Evolutionary conservation across 2,329 filamentous ascomycete species (phyloP).

Genomic region (Endothia cerciana): DNA sequence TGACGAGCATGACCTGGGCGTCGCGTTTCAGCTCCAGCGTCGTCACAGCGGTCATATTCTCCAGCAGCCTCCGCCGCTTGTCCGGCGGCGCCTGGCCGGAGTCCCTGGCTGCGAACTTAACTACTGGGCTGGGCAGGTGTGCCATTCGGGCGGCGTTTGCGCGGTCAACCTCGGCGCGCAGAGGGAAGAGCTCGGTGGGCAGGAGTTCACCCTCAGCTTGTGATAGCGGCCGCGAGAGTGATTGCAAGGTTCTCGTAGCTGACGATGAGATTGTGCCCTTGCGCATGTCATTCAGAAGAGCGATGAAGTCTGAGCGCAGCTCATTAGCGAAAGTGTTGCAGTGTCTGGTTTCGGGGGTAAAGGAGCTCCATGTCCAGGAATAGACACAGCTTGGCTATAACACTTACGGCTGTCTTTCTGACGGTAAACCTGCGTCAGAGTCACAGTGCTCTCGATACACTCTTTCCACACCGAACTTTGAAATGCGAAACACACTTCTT

Average conservation of each 20-base stretch:
- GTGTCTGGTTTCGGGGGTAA: not conserved
- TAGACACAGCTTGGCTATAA: not conserved
- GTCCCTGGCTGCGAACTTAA: slow-evolving; percentile 65
- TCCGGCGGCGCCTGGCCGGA: slow-evolving; percentile 57
- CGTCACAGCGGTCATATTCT: slow-evolving; percentile 72
- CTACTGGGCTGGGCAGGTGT: slow-evolving; percentile 60
- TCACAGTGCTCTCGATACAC: slow-evolving; percentile 74
- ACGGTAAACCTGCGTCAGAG: slow-evolving; percentile 74
- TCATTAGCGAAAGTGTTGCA: too few relatives aligned
- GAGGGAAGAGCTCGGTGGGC: slow-evolving; percentile 74
- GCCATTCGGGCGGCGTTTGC: slow-evolving; percentile 68
- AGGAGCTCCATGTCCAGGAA: not conserved
- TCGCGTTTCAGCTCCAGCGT: slow-evolving; percentile 70
- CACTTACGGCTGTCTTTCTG: slow-evolving; percentile 60
- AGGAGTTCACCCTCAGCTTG: slow-evolving; percentile 62
- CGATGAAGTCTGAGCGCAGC: slow-evolving; percentile 58
- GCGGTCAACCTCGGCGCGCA: slow-evolving; percentile 71
- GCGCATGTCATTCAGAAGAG: slow-evolving; percentile 78
- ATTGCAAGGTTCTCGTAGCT: slow-evolving; percentile 65
- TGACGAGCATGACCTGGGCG: slow-evolving; percentile 79
- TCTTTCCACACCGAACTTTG: slow-evolving; percentile 73
- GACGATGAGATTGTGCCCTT: slow-evolving; percentile 63
- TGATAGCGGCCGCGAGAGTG: slow-evolving; percentile 59
- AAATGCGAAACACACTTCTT: slow-evolving; percentile 69
- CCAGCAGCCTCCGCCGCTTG: slow-evolving; percentile 64